Base-by-base conservation (phyloP, 441 rosid species). In the Erodium chrysanthum region DNA sequence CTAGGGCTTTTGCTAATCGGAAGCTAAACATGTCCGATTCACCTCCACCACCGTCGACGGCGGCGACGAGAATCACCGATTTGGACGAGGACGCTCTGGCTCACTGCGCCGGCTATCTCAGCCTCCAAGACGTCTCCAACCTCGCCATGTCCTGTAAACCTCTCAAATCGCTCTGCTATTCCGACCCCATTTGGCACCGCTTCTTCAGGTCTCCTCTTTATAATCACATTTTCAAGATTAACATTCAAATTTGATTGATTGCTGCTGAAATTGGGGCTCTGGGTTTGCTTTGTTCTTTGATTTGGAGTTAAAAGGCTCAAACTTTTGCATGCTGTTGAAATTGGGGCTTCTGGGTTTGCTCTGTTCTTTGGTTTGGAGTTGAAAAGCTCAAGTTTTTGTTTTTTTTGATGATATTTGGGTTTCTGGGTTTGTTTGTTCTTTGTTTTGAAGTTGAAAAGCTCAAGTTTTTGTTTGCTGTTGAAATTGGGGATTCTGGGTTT, bases 171-270 rank as follows among this genome's bases (percentile, higher is more conserved):
- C 75, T 70, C 15, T 81, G 82, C 61, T 82, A 80, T 66, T 80
- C 81, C 52, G 85, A 84, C 68, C 46, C 83, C 67, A 35, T 80
- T 40, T 85, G 90, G 85, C 78, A 4, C 50, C 83, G 76, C 50
- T 69, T 70, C 48, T 85, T 78, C 68, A 77, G 85, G 90, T 84
- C 46, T 50, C 29, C 29, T 25, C 29, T 25, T 25, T 25, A 25
- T 3, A 25, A 1, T 25, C 29, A 25, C 29, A 1, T 25, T 25
- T 25, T 25, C 1, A 25, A 25, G 29, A 25, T 25, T 25, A 3
- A 25, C 1, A 25, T 25, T 25, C 29, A 3, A 25, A 25, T 25
- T 25, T 1, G 3, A 25, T 25, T 25, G 29, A 25, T 25, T 25
- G 29, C 29, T 25, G n/a, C n/a, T n/a, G n/a, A n/a, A n/a, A 25